phyloP scores from a whole-genome alignment of 768 basidiomycete genomes.

The Suillus placidus region DNA sequence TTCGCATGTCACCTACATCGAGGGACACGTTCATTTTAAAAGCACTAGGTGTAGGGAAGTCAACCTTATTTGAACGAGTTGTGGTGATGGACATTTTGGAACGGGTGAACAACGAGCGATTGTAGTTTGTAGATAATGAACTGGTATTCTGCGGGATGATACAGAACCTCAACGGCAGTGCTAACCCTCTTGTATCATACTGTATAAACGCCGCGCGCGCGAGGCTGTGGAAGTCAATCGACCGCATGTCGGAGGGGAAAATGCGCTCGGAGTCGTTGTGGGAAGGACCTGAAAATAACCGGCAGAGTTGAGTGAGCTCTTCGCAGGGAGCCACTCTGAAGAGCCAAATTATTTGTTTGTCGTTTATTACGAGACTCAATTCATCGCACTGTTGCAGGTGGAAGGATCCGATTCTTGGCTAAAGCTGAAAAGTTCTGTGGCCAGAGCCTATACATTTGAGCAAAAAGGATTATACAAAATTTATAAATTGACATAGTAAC shows the following conservation, averaged over 20 bases:
- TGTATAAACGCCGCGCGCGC: constrained; percentile 33
- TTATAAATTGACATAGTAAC: not conserved
- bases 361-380: not conserved
- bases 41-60: not conserved
- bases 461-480: not conserved
- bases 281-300: constrained; percentile 33
- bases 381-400: not conserved
- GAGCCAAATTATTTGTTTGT: not conserved
- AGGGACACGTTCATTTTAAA: not conserved
- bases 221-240: constrained; percentile 30
- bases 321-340: not conserved
- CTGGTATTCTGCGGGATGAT: constrained; percentile 26
- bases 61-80: constrained; percentile 2
- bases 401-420: not conserved
- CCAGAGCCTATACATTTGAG: not conserved
- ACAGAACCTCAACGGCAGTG: constrained; percentile 32
- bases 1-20: not conserved
- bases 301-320: not conserved
- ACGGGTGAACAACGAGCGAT: not conserved
- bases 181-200: constrained; percentile 36
- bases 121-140: not conserved
- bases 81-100: not conserved
- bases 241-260: constrained; percentile 34
- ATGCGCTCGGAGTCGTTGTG: constrained; percentile 29
- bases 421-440: too few species aligned